Evolutionary conservation across 345 rosid species (phyloP).

Genomic region (Rhizophora apiculata): DNA sequence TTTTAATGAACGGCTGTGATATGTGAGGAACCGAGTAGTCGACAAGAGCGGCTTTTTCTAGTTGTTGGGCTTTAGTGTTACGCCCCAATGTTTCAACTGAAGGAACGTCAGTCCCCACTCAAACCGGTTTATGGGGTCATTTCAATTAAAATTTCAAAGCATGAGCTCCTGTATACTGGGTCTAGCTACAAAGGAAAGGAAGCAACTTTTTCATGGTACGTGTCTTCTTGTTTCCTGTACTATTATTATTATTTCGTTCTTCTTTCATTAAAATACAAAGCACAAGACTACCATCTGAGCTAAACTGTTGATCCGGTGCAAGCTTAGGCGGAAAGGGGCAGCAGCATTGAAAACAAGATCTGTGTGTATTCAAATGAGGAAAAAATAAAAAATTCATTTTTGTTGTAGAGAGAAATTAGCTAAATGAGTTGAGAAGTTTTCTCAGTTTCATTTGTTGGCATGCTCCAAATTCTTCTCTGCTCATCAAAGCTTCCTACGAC

Average conservation of each 20-base stretch:
- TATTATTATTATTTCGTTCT: neutral
- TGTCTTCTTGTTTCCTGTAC: neutral
- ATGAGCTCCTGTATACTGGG: neutral
- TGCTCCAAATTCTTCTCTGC: conserved; percentile 61
- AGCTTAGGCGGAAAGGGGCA: neutral
- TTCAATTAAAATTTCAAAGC: too few species aligned
- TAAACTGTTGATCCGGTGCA: neutral
- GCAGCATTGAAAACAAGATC: conserved; percentile 6
- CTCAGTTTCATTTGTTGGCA: conserved; percentile 32
- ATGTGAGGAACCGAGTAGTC: too few species aligned
- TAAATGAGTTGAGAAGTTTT: conserved; percentile 3
- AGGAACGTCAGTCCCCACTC: too few species aligned
- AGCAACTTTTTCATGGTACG: neutral
- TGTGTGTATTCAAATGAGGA: neutral
- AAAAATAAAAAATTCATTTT: conserved; percentile 9
- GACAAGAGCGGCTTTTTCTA: too few species aligned
- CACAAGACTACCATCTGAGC: neutral
- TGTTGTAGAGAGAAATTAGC: conserved; percentile 6
- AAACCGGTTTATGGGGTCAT: too few species aligned
- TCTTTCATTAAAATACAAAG: neutral
- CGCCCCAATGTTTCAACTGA: too few species aligned
- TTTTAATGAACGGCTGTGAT: too few species aligned
- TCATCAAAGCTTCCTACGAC: conserved; percentile 67
- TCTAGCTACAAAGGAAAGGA: neutral
- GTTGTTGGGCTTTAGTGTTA: too few species aligned